Conservation (phyloP, 352 stramenopile genomes). For the Sclerospora graminicola region DNA sequence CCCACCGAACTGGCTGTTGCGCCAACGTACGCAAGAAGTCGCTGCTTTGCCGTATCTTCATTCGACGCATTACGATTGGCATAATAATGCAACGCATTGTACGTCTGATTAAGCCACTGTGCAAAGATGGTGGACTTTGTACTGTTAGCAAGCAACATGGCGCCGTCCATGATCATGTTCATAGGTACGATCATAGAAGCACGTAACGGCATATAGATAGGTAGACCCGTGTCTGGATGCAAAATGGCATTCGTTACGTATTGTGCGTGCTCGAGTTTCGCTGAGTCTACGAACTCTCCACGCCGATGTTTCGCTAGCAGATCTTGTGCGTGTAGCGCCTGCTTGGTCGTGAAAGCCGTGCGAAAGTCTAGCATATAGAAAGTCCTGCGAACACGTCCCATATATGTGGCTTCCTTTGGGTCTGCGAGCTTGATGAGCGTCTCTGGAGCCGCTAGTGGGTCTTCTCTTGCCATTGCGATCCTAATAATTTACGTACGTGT, state of each 20-base stretch:
- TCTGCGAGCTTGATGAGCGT: conserved; percentile 56
- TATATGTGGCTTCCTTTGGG: conserved; percentile 68
- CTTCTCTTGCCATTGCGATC: too few species aligned
- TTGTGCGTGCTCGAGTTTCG: conserved; percentile 35
- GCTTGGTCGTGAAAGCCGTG: conserved; percentile 50
- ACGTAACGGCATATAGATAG: conserved; percentile 58
- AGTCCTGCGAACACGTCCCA: conserved; percentile 64
- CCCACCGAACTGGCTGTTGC: conserved; percentile 68
- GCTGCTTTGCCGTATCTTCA: conserved; percentile 65
- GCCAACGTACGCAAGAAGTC: conserved; percentile 52
- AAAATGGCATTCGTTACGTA: conserved; percentile 66
- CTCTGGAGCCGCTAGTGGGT: conserved; percentile 14
- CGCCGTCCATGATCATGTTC: conserved; percentile 75
- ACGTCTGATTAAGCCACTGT: conserved; percentile 85
- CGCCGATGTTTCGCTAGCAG: conserved; percentile 30
- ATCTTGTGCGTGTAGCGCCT: conserved; percentile 32
- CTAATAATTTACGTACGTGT: too few species aligned
- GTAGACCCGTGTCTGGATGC: conserved; percentile 58
- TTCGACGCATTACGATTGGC: conserved; percentile 83
- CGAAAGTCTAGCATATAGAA: conserved; percentile 79
- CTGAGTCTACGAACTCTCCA: conserved; percentile 27
- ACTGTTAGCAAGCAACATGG: conserved; percentile 68
- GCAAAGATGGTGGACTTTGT: conserved; percentile 58
- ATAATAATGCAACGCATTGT: conserved; percentile 87
- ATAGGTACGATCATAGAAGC: conserved; percentile 84